Evolutionary conservation across 2,329 filamentous ascomycete genomes (phyloP).

Genomic region (Balansia obtecta): DNA sequence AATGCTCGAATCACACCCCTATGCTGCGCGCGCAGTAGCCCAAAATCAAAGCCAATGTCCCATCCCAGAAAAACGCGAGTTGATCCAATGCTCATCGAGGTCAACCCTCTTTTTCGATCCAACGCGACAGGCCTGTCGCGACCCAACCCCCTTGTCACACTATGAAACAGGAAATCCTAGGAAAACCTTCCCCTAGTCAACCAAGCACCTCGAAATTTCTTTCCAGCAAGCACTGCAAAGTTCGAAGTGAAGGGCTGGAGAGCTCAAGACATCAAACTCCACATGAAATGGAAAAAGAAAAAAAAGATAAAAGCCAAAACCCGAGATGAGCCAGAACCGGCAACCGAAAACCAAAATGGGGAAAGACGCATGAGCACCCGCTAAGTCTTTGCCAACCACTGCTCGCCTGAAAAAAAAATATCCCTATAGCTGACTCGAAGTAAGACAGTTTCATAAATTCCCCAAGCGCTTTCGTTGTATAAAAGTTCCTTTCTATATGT

Average conservation of each 20-base stretch:
- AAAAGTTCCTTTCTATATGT: conserved; percentile 32
- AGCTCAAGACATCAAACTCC: conserved; percentile 22
- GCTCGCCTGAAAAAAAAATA: conserved; percentile 15
- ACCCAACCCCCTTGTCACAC: conserved; percentile 1
- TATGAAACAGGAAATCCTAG: conserved; percentile 13
- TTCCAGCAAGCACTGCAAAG: conserved; percentile 8
- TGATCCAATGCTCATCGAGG: conserved; percentile 10
- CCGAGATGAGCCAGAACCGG: not conserved
- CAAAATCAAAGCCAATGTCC: conserved; percentile 5
- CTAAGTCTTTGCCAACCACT: conserved; percentile 23
- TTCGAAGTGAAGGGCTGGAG: not conserved
- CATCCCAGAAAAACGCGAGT: conserved; percentile 12
- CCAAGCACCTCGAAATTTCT: conserved; percentile 17
- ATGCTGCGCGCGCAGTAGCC: conserved; percentile 18
- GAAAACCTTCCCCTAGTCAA: conserved; percentile 17
- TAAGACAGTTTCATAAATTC: conserved; percentile 19
- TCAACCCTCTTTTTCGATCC: conserved; percentile 5
- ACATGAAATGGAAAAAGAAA: no score
- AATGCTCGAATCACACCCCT: conserved; percentile 16
- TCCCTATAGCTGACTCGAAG: conserved; percentile 24
- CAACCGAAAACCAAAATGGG: conserved; percentile 13
- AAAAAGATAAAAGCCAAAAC: conserved; percentile 7
- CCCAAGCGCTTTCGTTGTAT: conserved; percentile 16
- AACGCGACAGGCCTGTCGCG: conserved; percentile 2
- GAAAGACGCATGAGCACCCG: conserved; percentile 18